Conservation (phyloP, 805 yeast species). For the Candida dendrica region DNA sequence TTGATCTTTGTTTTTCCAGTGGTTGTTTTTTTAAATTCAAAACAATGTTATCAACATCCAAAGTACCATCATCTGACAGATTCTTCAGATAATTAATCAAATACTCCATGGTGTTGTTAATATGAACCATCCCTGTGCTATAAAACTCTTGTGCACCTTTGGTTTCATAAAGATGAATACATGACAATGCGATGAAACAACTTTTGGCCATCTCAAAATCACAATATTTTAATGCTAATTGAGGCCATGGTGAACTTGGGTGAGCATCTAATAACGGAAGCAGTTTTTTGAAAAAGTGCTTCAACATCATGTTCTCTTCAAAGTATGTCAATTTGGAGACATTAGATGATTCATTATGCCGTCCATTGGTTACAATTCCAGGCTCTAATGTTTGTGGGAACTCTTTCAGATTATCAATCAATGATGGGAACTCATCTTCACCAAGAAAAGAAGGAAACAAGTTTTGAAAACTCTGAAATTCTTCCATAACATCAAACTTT, state of each 20-base stretch:
- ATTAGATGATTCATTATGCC: neutral
- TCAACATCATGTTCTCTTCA: constrained; percentile 48
- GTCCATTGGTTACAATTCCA: neutral
- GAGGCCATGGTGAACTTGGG: constrained; percentile 58
- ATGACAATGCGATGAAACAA: constrained; percentile 48
- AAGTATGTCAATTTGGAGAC: constrained; percentile 23
- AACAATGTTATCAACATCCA: constrained; percentile 29
- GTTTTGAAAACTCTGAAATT: constrained; percentile 20
- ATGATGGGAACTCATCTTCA: constrained; percentile 11
- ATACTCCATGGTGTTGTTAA: constrained; percentile 50
- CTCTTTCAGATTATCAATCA: constrained; percentile 8
- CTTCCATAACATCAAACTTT: constrained; percentile 10
- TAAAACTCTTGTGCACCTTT: constrained; percentile 46
- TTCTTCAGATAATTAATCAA: constrained; percentile 36
- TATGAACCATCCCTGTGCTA: constrained; percentile 44
- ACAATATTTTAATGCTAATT: constrained; percentile 47
- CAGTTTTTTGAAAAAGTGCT: constrained; percentile 47
- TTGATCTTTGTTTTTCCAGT: constrained; percentile 27
- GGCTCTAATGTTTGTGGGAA: neutral
- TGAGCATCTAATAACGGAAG: constrained; percentile 51
- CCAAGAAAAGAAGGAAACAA: constrained; percentile 16
- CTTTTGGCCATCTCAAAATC: constrained; percentile 51
- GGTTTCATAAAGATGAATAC: constrained; percentile 51
- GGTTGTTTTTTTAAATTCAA: constrained; percentile 28
- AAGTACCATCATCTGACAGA: constrained; percentile 12